Percentiles rank a stretch among this genome's conserved stretches.
Evolutionary conservation across 129 eudicot species (phyloP).

Genomic region (sunflower (Helianthus annuus)): DNA sequence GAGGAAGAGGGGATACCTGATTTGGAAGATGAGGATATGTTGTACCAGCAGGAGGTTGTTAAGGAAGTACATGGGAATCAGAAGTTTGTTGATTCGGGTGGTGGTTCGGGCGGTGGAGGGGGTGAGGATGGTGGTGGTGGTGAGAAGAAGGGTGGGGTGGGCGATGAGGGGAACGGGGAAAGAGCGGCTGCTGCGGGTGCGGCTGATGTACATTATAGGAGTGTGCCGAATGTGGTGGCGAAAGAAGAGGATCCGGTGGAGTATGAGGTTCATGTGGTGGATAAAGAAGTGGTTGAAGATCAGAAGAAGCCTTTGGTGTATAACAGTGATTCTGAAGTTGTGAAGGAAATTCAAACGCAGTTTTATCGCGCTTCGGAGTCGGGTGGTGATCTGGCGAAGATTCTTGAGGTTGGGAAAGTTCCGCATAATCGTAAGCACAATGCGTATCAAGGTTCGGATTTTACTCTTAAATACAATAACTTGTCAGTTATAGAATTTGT

Average conservation of each 20-base stretch:
- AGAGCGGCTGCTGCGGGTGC: slow-evolving; percentile 30
- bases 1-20: slow-evolving; percentile 99
- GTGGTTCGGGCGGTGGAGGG: slow-evolving; percentile 18
- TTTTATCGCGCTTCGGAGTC: slow-evolving; percentile 74
- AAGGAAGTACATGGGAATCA: slow-evolving; percentile 73
- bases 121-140: slow-evolving; percentile 34
- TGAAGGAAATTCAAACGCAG: slow-evolving; percentile 72
- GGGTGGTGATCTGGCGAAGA: slow-evolving; percentile 62
- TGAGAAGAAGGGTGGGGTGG: slow-evolving; percentile 37
- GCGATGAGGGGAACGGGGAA: slow-evolving; percentile 36
- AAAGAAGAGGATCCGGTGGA: slow-evolving; percentile 63
- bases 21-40: slow-evolving; percentile 79
- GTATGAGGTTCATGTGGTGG: slow-evolving; percentile 94
- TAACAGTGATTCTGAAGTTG: slow-evolving; percentile 60
- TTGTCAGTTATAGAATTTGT: not conserved
- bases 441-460: slow-evolving; percentile 64
- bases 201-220: slow-evolving; percentile 38
- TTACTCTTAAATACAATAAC: not conserved
- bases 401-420: slow-evolving; percentile 82
- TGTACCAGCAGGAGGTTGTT: slow-evolving; percentile 56
- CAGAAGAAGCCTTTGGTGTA: slow-evolving; percentile 44
- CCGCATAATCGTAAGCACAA: slow-evolving; percentile 69
- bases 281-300: slow-evolving; percentile 72
- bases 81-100: slow-evolving; percentile 54
- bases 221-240: slow-evolving; percentile 31